Percentiles rank a stretch among this genome's conserved stretches.
These are phyloP conservation scores for Leccinum pseudoinsigne DNA, from an alignment of 1,284 basidiomycete genomes.

Conservation along the genomic window DNA sequence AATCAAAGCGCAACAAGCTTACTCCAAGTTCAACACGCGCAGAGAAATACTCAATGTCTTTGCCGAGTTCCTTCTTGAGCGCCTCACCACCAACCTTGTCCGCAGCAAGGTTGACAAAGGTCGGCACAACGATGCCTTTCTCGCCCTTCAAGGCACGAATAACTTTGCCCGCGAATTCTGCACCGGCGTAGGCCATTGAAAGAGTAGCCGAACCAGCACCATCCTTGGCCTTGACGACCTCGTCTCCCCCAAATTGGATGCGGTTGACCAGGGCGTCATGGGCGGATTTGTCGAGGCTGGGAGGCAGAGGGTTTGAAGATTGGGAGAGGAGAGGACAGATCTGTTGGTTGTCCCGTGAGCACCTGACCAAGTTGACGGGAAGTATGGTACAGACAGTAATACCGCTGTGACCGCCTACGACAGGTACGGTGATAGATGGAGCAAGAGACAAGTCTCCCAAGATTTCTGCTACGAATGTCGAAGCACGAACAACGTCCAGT, in stretches of 20 bases:
- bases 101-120: constrained; percentile 81
- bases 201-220: constrained; percentile 86
- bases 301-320: constrained; percentile 62
- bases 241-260: constrained; percentile 96
- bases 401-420: constrained; percentile 96
- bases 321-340: constrained; percentile 98
- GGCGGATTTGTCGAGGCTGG: constrained; percentile 42
- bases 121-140: constrained; percentile 83
- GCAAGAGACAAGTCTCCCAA: constrained; percentile 64
- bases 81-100: constrained; percentile 71
- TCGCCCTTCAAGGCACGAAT: constrained; percentile 88
- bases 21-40: constrained; percentile 84
- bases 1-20: constrained; percentile 32
- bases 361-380: neutral
- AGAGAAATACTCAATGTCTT: constrained; percentile 83
- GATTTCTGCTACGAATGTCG: constrained; percentile 90
- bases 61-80: constrained; percentile 62
- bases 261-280: constrained; percentile 72
- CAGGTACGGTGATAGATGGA: constrained; percentile 78
- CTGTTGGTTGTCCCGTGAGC: constrained; percentile 36
- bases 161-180: constrained; percentile 79
- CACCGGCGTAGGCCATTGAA: constrained; percentile 91
- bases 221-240: constrained; percentile 93
- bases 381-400: constrained; percentile 62
- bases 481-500: constrained; percentile 95